phyloP scores from a whole-genome alignment of 768 basidiomycete genomes.

The Dioszegia aurantiaca region DNA sequence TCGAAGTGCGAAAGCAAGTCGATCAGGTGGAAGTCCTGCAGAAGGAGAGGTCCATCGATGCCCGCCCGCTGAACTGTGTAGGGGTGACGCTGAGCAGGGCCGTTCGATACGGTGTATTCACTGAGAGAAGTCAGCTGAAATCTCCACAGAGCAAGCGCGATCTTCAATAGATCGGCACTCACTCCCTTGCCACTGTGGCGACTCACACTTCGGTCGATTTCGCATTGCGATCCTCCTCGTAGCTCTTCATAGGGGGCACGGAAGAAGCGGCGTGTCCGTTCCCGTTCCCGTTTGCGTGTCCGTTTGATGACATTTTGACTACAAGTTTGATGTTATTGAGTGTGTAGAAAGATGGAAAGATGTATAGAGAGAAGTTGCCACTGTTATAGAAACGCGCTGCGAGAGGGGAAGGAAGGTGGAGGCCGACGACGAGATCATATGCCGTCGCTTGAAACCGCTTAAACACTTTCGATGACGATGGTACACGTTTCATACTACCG shows the following conservation, averaged over 20 bases:
- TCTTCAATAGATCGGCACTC: not conserved
- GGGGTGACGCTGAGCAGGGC: conserved; percentile 58
- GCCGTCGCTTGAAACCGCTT: too few relatives aligned
- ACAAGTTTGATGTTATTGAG: not conserved
- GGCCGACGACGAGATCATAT: too few relatives aligned
- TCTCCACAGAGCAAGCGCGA: not conserved
- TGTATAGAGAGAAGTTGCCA: not conserved
- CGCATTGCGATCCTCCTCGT: conserved; percentile 35
- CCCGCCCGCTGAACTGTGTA: conserved; percentile 78
- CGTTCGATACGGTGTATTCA: conserved; percentile 80
- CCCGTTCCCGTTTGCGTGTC: conserved; percentile 8
- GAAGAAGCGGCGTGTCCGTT: conserved; percentile 10
- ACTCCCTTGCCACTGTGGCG: not conserved
- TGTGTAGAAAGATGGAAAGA: not conserved
- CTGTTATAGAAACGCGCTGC: too few relatives aligned
- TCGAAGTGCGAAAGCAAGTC: conserved; percentile 78
- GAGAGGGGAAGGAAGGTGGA: not conserved
- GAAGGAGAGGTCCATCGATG: conserved; percentile 71
- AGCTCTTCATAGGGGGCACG: conserved; percentile 21
- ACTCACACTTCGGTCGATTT: conserved; percentile 38
- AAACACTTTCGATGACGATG: conserved; percentile 2
- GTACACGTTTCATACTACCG: not conserved
- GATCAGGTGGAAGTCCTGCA: conserved; percentile 71
- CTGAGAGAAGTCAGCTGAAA: conserved; percentile 12
- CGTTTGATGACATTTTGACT: not conserved